A percentile compares a stretch with the other conserved stretches of the same genome.
Conservation (phyloP, 2,329 filamentous ascomycete species). For the Ophioceras dolichostomum region DNA sequence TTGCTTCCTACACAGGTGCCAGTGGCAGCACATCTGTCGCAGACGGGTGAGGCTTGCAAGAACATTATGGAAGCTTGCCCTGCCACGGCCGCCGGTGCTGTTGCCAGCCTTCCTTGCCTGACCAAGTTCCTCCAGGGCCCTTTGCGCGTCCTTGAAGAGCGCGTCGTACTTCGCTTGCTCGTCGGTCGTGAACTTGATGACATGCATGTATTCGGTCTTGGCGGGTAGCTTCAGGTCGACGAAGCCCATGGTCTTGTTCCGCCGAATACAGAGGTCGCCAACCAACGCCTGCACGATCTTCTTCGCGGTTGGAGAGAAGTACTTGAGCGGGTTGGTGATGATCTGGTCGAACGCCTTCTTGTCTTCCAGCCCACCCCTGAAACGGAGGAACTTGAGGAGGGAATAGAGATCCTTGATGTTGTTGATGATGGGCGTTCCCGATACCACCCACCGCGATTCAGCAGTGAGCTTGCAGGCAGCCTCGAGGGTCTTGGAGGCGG, state of each 20-base stretch:
- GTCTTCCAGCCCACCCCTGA: conserved; percentile 65
- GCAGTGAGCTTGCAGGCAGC: conserved; percentile 57
- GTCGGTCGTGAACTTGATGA: conserved; percentile 58
- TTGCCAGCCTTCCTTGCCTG: no score
- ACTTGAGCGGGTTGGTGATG: conserved; percentile 55
- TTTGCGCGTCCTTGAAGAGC: conserved; percentile 61
- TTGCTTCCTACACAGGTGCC: conserved; percentile 66
- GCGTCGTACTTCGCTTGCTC: conserved; percentile 70
- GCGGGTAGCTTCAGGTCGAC: conserved; percentile 68
- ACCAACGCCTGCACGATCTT: conserved; percentile 64
- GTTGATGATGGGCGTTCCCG: conserved; percentile 76
- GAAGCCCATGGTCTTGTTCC: conserved; percentile 81
- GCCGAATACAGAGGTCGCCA: conserved; percentile 66
- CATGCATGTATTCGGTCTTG: conserved; percentile 54
- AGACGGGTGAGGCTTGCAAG: conserved; percentile 74
- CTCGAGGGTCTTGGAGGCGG: conserved; percentile 56
- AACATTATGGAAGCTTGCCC: conserved; percentile 51
- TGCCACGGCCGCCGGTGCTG: conserved; percentile 25
- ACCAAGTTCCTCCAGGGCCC: conserved; percentile 50
- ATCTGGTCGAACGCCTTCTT: conserved; percentile 61
- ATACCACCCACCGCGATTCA: conserved; percentile 65
- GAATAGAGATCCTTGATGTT: conserved; percentile 72
- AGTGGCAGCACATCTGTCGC: conserved; percentile 80
- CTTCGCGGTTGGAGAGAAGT: conserved; percentile 44
- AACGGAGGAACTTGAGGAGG: conserved; percentile 61